Conservation (phyloP, 495 filamentous ascomycete genomes). For the Hypoxylon crocopeplum region DNA sequence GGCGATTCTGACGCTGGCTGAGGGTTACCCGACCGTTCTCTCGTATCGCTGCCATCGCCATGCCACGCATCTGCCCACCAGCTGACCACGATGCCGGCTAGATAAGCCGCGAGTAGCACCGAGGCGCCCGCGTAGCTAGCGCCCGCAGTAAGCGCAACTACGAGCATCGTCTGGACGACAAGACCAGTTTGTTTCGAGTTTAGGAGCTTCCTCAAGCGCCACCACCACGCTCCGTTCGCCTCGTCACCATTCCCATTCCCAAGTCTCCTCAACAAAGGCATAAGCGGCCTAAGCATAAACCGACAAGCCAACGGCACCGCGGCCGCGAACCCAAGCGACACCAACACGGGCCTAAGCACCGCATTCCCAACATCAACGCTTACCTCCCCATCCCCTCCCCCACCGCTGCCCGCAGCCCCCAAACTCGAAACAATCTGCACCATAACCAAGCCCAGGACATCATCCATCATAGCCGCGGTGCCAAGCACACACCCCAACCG, state of each 20-base stretch:
- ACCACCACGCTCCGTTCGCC: not conserved
- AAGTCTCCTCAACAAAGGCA: slow-evolving; percentile 27
- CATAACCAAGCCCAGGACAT: slow-evolving; percentile 82
- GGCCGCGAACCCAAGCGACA: slow-evolving; percentile 63
- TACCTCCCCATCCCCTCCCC: slow-evolving; percentile 14
- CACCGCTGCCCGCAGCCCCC: slow-evolving; percentile 37
- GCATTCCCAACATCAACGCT: slow-evolving; percentile 49
- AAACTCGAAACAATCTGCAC: slow-evolving; percentile 67
- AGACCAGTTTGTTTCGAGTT: slow-evolving; percentile 46
- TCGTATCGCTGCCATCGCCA: not conserved
- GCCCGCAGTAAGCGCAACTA: slow-evolving; percentile 63
- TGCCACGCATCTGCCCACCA: no score
- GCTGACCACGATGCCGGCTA: slow-evolving; percentile 66
- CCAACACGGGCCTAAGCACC: slow-evolving; percentile 64
- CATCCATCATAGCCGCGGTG: slow-evolving; percentile 82
- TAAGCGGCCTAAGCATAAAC: slow-evolving; percentile 51
- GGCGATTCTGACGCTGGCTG: not conserved
- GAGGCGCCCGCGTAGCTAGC: slow-evolving; percentile 71
- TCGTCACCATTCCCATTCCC: no score
- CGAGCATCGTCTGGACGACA: slow-evolving; percentile 49
- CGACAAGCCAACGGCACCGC: slow-evolving; percentile 54
- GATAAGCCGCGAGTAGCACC: slow-evolving; percentile 72
- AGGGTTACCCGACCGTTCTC: not conserved
- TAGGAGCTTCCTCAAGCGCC: not conserved
- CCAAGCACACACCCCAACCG: slow-evolving; percentile 73